A percentile compares a stretch with the other conserved stretches of the same genome.
These are phyloP conservation scores for Avena atlantica DNA, from an alignment of 176 grass and related monocot species.

Conservation along the genomic window DNA sequence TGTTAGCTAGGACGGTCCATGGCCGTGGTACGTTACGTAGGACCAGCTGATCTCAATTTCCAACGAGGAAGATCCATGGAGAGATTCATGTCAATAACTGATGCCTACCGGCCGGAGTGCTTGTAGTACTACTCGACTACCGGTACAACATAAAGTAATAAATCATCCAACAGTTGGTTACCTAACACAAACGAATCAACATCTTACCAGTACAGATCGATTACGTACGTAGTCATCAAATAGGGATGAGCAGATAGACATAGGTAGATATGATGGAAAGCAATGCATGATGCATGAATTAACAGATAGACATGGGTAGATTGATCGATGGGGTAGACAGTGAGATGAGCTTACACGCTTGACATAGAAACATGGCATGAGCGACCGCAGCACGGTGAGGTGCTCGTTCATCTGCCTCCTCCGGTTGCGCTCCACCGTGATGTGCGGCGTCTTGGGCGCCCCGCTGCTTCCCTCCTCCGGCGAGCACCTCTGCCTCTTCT, in stretches of 20 bases:
- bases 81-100: conserved; percentile 10
- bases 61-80: conserved; percentile 3
- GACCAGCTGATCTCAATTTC: conserved; percentile 3
- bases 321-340: not conserved
- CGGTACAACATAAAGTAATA: conserved; percentile 10
- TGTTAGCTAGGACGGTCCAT: conserved; percentile 2
- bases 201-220: conserved; percentile 1
- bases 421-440: conserved; percentile 85
- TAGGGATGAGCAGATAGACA: not conserved
- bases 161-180: not conserved
- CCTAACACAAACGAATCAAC: not conserved
- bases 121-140: not conserved
- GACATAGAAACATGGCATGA: conserved; percentile 87
- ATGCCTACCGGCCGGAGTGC: not conserved
- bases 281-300: not conserved
- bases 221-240: not conserved
- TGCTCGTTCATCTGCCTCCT: conserved; percentile 89
- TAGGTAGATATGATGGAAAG: not conserved
- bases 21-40: conserved; percentile 2
- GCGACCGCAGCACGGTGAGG: conserved; percentile 65
- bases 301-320: not conserved
- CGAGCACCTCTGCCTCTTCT: conserved; percentile 46
- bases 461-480: not conserved
- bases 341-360: conserved; percentile 59
- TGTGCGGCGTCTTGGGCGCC: conserved; percentile 55